These are phyloP conservation scores for Rubia tinctorum DNA, from an alignment of 305 asterid species.

Conservation along the genomic window DNA sequence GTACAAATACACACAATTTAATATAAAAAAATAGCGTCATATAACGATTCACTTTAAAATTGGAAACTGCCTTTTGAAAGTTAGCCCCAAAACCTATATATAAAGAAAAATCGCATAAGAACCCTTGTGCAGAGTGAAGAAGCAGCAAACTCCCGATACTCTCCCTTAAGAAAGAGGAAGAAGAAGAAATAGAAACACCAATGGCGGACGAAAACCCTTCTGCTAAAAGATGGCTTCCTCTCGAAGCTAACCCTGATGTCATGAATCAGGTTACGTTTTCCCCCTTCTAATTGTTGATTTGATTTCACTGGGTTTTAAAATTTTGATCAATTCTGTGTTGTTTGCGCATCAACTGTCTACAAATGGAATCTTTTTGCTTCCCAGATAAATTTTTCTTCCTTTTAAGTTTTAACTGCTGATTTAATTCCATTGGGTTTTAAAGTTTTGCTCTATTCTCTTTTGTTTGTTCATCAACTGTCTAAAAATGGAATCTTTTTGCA, in stretches of 20 bases:
- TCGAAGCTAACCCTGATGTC: conserved; percentile 95
- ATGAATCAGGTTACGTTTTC: conserved; percentile 85
- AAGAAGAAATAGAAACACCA: conserved; percentile 15
- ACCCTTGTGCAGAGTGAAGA: not conserved
- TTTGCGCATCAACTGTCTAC: not conserved
- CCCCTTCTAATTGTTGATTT: too few species aligned
- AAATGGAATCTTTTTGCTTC: not conserved
- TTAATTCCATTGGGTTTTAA: not conserved
- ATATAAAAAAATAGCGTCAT: too few species aligned
- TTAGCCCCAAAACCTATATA: conserved; percentile 16
- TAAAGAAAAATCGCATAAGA: not conserved
- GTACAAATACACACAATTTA: too few species aligned
- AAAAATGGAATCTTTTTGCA: not conserved
- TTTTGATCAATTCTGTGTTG: not conserved
- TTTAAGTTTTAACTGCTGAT: too few species aligned
- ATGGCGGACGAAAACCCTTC: conserved; percentile 52
- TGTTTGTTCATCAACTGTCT: not conserved
- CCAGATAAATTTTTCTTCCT: not conserved
- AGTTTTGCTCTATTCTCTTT: not conserved
- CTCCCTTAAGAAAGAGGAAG: not conserved
- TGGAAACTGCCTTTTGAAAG: too few species aligned
- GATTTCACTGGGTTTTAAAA: not conserved
- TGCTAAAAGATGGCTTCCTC: conserved; percentile 96
- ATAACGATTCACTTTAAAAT: too few species aligned
- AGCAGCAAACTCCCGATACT: not conserved